These are phyloP conservation scores for Candida tetrigidarum DNA, from an alignment of 1,139 yeast genomes.

Conservation along the genomic window DNA sequence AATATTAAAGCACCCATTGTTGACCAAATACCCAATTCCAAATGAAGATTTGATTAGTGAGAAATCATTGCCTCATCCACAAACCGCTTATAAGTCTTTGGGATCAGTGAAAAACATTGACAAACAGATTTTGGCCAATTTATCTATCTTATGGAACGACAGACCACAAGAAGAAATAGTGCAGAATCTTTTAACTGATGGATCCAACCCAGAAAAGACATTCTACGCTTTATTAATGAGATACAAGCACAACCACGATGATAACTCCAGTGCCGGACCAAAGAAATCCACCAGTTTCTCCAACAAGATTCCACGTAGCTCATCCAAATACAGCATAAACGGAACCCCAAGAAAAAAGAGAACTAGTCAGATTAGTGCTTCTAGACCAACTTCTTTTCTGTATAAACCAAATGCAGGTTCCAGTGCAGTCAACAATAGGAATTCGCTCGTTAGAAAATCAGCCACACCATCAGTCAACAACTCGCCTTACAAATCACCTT, in stretches of 20 bases:
- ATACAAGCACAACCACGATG: slow-evolving; percentile 55
- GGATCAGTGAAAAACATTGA: slow-evolving; percentile 58
- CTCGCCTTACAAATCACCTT: slow-evolving; percentile 31
- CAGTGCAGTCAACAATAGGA: slow-evolving; percentile 18
- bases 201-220: slow-evolving; percentile 73
- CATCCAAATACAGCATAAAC: slow-evolving; percentile 23
- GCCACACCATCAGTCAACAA: slow-evolving; percentile 34
- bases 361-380: slow-evolving; percentile 54
- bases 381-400: slow-evolving; percentile 63
- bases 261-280: slow-evolving; percentile 24
- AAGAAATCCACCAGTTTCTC: slow-evolving; percentile 22
- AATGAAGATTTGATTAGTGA: slow-evolving; percentile 54
- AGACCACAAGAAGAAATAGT: slow-evolving; percentile 61
- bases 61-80: slow-evolving; percentile 64
- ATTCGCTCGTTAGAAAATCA: slow-evolving; percentile 24
- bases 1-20: slow-evolving; percentile 77
- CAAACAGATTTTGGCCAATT: slow-evolving; percentile 64
- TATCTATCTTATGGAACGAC: slow-evolving; percentile 78
- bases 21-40: slow-evolving; percentile 62
- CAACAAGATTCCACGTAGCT: slow-evolving; percentile 23
- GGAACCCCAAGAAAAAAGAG: slow-evolving; percentile 48
- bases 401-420: slow-evolving; percentile 21
- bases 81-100: slow-evolving; percentile 56
- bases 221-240: slow-evolving; percentile 68
- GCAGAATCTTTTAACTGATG: slow-evolving; percentile 54